Percentiles rank a stretch among this genome's conserved stretches.
Evolutionary conservation across 176 grass and related monocot species (phyloP).

Genomic region (Juncus inflexus): DNA sequence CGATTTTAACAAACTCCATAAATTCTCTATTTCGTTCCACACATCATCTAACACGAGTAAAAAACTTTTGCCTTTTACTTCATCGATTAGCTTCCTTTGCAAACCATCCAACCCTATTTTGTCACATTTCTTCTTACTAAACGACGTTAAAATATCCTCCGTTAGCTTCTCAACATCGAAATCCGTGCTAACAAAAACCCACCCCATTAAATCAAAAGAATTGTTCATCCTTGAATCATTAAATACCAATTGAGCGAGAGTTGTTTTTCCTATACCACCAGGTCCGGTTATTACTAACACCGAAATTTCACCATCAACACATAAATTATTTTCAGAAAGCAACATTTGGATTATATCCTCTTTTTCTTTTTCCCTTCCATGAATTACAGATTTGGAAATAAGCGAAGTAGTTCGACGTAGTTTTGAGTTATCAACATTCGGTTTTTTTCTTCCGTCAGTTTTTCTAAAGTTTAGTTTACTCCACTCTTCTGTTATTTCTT

Average conservation of each 20-base stretch:
- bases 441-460: neutral
- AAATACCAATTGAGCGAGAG: neutral
- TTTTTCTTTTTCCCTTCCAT: constrained; percentile 4
- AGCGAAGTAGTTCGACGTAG: neutral
- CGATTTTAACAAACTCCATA: constrained; percentile 20
- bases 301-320: neutral
- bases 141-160: neutral
- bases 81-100: neutral
- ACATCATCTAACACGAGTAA: constrained; percentile 41
- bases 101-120: neutral
- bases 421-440: neutral
- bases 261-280: constrained; percentile 9
- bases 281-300: neutral
- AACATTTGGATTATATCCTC: neutral
- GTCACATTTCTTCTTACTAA: neutral
- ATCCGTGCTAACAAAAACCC: constrained; percentile 1
- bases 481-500: constrained; percentile 2
- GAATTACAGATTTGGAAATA: neutral
- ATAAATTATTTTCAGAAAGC: neutral
- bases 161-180: constrained; percentile 10
- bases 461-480: neutral
- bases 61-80: constrained; percentile 13
- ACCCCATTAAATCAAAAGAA: constrained; percentile 3
- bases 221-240: neutral
- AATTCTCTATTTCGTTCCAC: constrained; percentile 32